These are phyloP conservation scores for Aspergillus brasiliensis DNA, from an alignment of 2,329 filamentous ascomycete genomes.

Conservation along the genomic window DNA sequence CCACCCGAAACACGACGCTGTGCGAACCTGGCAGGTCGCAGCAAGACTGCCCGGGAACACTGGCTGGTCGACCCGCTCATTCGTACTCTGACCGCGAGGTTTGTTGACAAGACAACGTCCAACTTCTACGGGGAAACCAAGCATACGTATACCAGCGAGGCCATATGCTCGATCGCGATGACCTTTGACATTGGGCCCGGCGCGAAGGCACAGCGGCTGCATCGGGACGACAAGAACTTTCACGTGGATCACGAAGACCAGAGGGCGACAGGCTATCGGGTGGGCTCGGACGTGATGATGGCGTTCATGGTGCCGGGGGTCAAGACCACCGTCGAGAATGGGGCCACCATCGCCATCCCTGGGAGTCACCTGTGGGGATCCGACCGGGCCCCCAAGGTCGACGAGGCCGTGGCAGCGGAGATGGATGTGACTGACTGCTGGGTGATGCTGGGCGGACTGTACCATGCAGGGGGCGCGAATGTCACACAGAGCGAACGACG, in stretches of 20 bases:
- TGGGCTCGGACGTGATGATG: constrained; percentile 15
- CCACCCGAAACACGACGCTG: constrained; percentile 18
- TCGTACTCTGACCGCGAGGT: constrained; percentile 20
- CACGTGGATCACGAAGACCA: constrained; percentile 16
- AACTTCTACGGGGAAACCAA: constrained; percentile 31
- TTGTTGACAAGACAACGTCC: constrained; percentile 30
- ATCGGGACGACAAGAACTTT: constrained; percentile 20
- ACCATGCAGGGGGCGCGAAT: constrained; percentile 15
- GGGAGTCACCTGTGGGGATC: constrained; percentile 14
- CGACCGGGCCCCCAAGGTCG: constrained; percentile 6
- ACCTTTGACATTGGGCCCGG: constrained; percentile 22
- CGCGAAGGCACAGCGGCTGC: constrained; percentile 14
- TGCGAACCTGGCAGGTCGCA: constrained; percentile 17
- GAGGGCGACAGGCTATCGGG: constrained; percentile 9
- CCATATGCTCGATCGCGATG: constrained; percentile 27
- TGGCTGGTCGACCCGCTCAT: constrained; percentile 16
- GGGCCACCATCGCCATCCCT: constrained; percentile 14
- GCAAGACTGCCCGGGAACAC: constrained; percentile 12
- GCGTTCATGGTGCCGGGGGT: constrained; percentile 14
- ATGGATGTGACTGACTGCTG: constrained; percentile 13
- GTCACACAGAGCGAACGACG: constrained; percentile 8
- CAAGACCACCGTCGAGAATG: constrained; percentile 14
- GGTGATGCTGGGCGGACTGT: constrained; percentile 16
- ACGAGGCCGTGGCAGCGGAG: constrained; percentile 9
- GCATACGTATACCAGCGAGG: constrained; percentile 30